phyloP scores from a whole-genome alignment of 2,329 filamentous ascomycete genomes.

The Alternaria arbusti region DNA sequence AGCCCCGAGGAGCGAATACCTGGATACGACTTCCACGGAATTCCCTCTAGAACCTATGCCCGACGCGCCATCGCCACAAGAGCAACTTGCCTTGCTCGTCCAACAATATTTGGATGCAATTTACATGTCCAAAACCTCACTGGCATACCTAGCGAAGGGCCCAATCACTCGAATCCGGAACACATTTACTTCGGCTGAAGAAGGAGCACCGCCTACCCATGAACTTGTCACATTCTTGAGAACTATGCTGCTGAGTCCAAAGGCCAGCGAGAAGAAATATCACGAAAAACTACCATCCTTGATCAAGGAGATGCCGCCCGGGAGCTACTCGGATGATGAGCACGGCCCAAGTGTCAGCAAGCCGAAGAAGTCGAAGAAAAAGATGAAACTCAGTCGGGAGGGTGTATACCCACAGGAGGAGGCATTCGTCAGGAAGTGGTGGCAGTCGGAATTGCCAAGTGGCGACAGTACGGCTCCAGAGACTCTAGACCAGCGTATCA shows the following conservation, averaged over 20 bases:
- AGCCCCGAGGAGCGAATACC: constrained; percentile 1
- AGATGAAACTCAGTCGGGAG: constrained; percentile 66
- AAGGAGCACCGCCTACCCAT: constrained; percentile 65
- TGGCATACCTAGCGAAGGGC: constrained; percentile 85
- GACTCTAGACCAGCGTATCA: constrained; percentile 59
- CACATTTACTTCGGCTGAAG: constrained; percentile 69
- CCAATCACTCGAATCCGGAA: constrained; percentile 77
- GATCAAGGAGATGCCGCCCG: constrained; percentile 63
- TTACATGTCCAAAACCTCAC: constrained; percentile 67
- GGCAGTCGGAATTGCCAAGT: constrained; percentile 59
- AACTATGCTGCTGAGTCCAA: constrained; percentile 68
- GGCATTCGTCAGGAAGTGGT: constrained; percentile 71
- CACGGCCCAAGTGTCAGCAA: constrained; percentile 39
- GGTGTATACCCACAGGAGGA: constrained; percentile 73
- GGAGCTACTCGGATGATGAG: constrained; percentile 52
- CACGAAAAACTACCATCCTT: constrained; percentile 71
- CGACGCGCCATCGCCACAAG: constrained; percentile 31
- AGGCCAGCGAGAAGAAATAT: constrained; percentile 79
- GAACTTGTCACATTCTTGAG: constrained; percentile 74
- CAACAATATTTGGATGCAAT: constrained; percentile 53
- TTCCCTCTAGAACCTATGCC: constrained; percentile 5
- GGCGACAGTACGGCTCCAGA: constrained; percentile 38
- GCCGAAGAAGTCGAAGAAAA: constrained; percentile 51
- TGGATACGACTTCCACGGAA: constrained; percentile 3
- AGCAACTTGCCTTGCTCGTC: constrained; percentile 59